These are phyloP conservation scores for Halophytophthora batemanensis DNA, from an alignment of 352 stramenopile species.

Conservation along the genomic window DNA sequence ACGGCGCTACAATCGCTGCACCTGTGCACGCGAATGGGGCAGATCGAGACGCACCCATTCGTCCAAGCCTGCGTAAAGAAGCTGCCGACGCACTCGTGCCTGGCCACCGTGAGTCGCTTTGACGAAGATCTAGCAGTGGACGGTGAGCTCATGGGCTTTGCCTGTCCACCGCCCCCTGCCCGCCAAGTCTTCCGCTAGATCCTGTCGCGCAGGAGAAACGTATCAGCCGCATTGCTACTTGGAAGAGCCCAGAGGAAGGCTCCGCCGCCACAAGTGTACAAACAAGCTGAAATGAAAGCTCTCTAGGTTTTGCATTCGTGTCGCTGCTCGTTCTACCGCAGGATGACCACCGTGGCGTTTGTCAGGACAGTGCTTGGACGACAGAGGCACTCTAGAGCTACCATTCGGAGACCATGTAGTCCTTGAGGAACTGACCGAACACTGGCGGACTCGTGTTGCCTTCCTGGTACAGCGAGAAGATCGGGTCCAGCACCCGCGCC, in stretches of 20 bases:
- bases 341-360: no score
- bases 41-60: constrained; percentile 22
- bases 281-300: neutral
- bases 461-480: constrained; percentile 77
- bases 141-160: neutral
- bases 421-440: constrained; percentile 74
- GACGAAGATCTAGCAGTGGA: constrained; percentile 2
- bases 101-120: neutral
- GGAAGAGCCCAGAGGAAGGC: no score
- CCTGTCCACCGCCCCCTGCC: neutral
- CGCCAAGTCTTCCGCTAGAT: no score
- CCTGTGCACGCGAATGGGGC: constrained; percentile 9
- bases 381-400: constrained; percentile 7
- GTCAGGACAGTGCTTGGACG: neutral
- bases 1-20: constrained; percentile 10
- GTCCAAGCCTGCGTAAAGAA: constrained; percentile 14
- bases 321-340: no score
- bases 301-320: neutral
- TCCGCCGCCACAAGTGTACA: no score
- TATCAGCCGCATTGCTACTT: no score
- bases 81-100: neutral
- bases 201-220: no score
- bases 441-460: constrained; percentile 38
- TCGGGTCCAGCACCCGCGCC: constrained; percentile 91
- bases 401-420: constrained; percentile 76